Percentiles rank a stretch among this genome's conserved stretches.
Conservation (phyloP, 1,139 yeast genomes). For the Sugiyamaella paludigena region DNA sequence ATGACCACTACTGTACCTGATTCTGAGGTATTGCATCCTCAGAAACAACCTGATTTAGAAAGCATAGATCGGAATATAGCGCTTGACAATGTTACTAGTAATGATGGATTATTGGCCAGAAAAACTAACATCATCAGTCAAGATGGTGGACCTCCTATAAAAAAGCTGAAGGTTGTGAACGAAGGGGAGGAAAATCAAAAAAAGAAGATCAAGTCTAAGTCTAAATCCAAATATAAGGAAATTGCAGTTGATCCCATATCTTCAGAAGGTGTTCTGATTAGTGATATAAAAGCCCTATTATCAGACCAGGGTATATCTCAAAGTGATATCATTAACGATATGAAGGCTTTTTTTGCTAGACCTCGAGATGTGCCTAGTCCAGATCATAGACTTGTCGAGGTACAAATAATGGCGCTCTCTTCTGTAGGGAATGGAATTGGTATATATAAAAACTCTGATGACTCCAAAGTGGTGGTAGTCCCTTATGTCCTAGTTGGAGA, state of each 20-base stretch:
- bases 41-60: too few relatives aligned
- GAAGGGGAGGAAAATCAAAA: neutral
- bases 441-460: constrained; percentile 18
- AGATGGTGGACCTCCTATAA: too few relatives aligned
- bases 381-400: constrained; percentile 59
- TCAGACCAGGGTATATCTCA: constrained; percentile 44
- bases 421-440: constrained; percentile 64
- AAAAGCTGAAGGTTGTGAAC: too few relatives aligned
- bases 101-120: too few relatives aligned
- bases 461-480: constrained; percentile 48
- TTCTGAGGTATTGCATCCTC: too few relatives aligned
- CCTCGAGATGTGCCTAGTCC: constrained; percentile 49
- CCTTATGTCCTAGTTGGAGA: constrained; percentile 94
- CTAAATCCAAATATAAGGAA: constrained; percentile 47
- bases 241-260: constrained; percentile 72
- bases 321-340: constrained; percentile 58
- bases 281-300: constrained; percentile 66
- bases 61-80: too few relatives aligned
- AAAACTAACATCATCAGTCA: too few relatives aligned
- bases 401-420: constrained; percentile 55
- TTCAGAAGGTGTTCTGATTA: constrained; percentile 74
- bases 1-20: too few relatives aligned
- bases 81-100: too few relatives aligned
- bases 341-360: constrained; percentile 62
- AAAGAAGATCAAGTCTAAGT: constrained; percentile 40